phyloP scores from a whole-genome alignment of 2,329 filamentous ascomycete genomes.

The Grosmannia clavigera region DNA sequence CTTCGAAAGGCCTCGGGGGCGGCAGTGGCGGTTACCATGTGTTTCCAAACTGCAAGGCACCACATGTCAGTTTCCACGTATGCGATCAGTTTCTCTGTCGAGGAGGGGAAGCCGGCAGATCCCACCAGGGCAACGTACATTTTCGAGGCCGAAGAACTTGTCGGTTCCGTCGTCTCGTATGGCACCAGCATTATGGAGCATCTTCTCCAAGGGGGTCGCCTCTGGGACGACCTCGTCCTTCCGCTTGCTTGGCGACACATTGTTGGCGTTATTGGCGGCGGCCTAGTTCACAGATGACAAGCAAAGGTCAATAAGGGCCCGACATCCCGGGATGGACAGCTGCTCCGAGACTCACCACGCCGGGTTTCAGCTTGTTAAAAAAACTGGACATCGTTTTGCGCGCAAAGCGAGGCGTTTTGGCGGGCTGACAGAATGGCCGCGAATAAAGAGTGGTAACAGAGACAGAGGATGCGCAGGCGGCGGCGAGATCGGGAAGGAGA shows the following conservation, averaged over 20 bases:
- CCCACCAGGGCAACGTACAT: slow-evolving; percentile 48
- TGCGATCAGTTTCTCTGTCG: neutral
- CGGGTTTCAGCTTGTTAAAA: slow-evolving; percentile 45
- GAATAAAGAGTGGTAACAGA: neutral
- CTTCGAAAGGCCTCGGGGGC: neutral
- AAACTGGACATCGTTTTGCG: slow-evolving; percentile 37
- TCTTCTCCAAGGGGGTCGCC: slow-evolving; percentile 53
- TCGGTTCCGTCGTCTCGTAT: slow-evolving; percentile 81
- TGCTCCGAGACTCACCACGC: slow-evolving; percentile 33
- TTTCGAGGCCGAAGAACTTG: slow-evolving; percentile 97
- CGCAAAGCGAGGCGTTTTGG: neutral
- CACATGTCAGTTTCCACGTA: slow-evolving; percentile 21
- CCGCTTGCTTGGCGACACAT: slow-evolving; percentile 30
- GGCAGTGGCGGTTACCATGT: slow-evolving; percentile 60
- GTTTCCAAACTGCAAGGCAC: slow-evolving; percentile 66
- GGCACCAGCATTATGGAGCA: slow-evolving; percentile 71
- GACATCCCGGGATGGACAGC: neutral
- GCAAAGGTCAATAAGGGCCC: neutral
- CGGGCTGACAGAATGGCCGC: neutral
- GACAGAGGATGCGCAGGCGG: too few relatives aligned
- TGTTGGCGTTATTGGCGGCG: slow-evolving; percentile 29
- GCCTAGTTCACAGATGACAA: slow-evolving; percentile 21
- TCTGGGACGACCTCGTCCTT: slow-evolving; percentile 47
- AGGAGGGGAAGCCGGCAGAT: neutral
- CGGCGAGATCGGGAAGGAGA: neutral